phyloP scores from a whole-genome alignment of 371 early-diverging fungal species.

The Rhizopus stolonifer region DNA sequence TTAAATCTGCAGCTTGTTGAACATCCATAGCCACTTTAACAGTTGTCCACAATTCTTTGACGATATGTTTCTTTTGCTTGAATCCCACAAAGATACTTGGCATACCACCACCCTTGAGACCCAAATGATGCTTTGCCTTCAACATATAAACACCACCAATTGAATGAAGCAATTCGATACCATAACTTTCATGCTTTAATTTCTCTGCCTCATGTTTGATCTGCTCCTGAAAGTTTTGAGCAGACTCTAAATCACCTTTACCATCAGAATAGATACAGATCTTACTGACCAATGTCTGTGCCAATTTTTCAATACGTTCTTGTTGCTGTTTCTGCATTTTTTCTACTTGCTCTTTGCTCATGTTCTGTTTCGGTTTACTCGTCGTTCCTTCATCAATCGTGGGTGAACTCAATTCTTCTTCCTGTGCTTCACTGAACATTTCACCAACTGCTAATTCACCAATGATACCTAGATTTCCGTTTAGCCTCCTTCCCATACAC shows the following conservation, averaged over 20 bases:
- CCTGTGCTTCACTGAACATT: conserved; percentile 42
- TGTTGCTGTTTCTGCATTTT: conserved; percentile 52
- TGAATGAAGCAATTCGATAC: conserved; percentile 89
- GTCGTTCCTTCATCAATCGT: neutral
- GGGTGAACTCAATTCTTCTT: conserved; percentile 13
- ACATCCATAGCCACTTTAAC: conserved; percentile 89
- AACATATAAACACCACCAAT: conserved; percentile 88
- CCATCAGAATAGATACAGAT: conserved; percentile 73
- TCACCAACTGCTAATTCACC: conserved; percentile 48
- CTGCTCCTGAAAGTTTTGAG: conserved; percentile 67
- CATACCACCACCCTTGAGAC: conserved; percentile 53
- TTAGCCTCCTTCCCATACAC: too few relatives aligned
- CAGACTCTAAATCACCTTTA: conserved; percentile 42
- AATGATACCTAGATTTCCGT: conserved; percentile 54
- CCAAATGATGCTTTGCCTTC: conserved; percentile 84
- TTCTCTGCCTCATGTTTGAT: conserved; percentile 80
- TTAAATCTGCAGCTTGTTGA: conserved; percentile 80
- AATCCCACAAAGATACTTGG: conserved; percentile 64
- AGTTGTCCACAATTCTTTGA: conserved; percentile 86
- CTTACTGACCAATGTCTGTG: conserved; percentile 73
- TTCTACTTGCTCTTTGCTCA: conserved; percentile 63
- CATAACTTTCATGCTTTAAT: conserved; percentile 87
- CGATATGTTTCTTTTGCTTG: conserved; percentile 80
- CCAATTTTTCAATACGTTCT: conserved; percentile 76
- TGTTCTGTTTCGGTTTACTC: conserved; percentile 22